Percentiles rank a stretch among this genome's conserved stretches.
phyloP scores from a whole-genome alignment of 2,329 filamentous ascomycete genomes.

The Arthrobotrys entomopaga region DNA sequence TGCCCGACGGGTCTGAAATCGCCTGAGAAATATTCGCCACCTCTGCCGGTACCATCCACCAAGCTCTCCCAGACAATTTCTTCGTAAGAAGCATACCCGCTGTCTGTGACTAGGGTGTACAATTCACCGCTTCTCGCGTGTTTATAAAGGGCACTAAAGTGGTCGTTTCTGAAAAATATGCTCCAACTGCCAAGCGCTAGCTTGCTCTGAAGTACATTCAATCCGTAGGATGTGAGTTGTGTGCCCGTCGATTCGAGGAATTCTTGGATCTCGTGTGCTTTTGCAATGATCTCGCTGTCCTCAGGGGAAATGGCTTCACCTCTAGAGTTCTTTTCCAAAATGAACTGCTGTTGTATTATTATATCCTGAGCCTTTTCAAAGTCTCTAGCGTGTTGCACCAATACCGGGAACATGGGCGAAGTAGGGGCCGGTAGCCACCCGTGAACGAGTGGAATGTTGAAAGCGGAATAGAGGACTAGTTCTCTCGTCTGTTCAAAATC shows the following conservation, averaged over 20 bases:
- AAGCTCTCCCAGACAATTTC: conserved; percentile 97
- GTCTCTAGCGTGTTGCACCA: conserved; percentile 78
- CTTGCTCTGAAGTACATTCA: conserved; percentile 76
- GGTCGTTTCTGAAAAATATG: conserved; percentile 95
- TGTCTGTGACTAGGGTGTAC: conserved; percentile 84
- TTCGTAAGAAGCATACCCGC: conserved; percentile 85
- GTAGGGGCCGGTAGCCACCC: conserved; percentile 83
- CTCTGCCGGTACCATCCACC: conserved; percentile 84
- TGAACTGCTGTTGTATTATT: conserved; percentile 85
- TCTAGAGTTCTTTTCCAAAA: conserved; percentile 74
- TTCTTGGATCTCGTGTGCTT: conserved; percentile 83
- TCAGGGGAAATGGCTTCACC: conserved; percentile 64
- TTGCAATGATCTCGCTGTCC: conserved; percentile 78
- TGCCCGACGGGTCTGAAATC: conserved; percentile 85
- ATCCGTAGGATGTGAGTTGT: conserved; percentile 83
- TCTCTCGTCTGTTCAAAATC: conserved; percentile 87
- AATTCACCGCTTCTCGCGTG: conserved; percentile 77
- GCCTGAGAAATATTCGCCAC: conserved; percentile 84
- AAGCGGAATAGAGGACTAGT: conserved; percentile 90
- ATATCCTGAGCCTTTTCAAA: conserved; percentile 94
- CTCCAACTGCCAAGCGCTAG: conserved; percentile 81
- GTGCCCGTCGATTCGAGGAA: conserved; percentile 85
- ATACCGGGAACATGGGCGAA: conserved; percentile 74
- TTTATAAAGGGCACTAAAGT: conserved; percentile 93
- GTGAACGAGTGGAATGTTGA: conserved; percentile 87